Conservation (phyloP, 495 filamentous ascomycete genomes). For the Penicillium turbatum region DNA sequence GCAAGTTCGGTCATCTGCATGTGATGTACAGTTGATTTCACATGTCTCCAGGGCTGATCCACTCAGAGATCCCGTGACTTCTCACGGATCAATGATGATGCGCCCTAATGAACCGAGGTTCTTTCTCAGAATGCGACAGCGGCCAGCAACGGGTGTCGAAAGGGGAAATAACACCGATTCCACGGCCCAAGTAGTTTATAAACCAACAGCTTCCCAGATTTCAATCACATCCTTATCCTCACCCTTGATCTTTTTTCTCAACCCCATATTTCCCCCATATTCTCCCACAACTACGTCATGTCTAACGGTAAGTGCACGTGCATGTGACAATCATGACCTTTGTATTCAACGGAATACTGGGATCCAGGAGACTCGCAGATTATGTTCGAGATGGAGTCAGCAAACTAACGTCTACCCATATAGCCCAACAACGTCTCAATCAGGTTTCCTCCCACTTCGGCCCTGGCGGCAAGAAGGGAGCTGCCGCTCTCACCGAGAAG, state of each 20-base stretch:
- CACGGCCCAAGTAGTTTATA: conserved; percentile 25
- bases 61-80: conserved; percentile 30
- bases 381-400: background rate
- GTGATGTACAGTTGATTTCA: background rate
- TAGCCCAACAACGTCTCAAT: conserved; percentile 58
- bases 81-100: conserved; percentile 34
- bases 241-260: conserved; percentile 7
- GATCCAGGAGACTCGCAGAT: background rate
- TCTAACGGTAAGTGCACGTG: conserved; percentile 35
- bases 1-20: background rate
- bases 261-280: conserved; percentile 9
- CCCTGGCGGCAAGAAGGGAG: conserved; percentile 41
- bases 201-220: conserved; percentile 19
- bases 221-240: conserved; percentile 8
- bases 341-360: conserved; percentile 1
- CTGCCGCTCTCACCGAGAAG: conserved; percentile 54
- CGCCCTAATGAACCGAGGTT: conserved; percentile 35
- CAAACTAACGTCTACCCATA: conserved; percentile 4
- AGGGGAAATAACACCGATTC: conserved; percentile 32
- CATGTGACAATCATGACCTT: background rate
- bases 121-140: conserved; percentile 21
- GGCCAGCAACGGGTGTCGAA: conserved; percentile 23
- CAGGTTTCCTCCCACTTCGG: conserved; percentile 61
- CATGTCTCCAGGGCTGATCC: background rate
- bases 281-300: conserved; percentile 35